Evolutionary conservation across 129 eudicot species (phyloP), one percentile per base, ranked within the genome.

Genomic region (Arctium lappa): DNA sequence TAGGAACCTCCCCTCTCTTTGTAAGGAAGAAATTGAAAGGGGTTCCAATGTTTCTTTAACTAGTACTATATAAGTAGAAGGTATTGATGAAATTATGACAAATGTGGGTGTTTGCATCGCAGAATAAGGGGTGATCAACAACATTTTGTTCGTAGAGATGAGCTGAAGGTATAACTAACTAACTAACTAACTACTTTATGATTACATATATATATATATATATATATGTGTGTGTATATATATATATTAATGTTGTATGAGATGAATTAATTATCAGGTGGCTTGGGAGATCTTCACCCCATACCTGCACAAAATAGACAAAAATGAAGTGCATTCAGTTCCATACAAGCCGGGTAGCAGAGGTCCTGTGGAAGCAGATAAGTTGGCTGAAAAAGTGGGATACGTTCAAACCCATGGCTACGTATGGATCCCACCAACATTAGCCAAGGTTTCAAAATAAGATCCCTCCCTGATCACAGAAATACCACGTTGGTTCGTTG

Each of bases 211-310:
- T 34, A 22, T 22, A 74, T 74, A 3, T 34, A 3, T 34, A 34
- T 34, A 8, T 42, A 42, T 42, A 42, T 8, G 8, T 42, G 8
- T 42, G 1, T 42, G 8, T 42, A 46, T 46, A 46, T 46, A 46
- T 10, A 40, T 40, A 40, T 40, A 40, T 40, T 4, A 40, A 1
- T 37, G 40, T 37, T 37, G 40, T 5, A 40, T 44, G 50, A 8
- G 50, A 44, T 44, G 12, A 8, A 44, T 44, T 12, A 46, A 4
- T 2, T 37, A 62, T 78, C 83, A 94, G 98, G 97, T 87, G 71
- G 98, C 98, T 3, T 94, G 98, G 98, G 93, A 94, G 93, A 94
- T 94, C 33, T 92, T 94, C 84, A 94, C 97, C 27, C 97, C 98
- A 78, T 86, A 92, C 27, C 90, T 94, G 44, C 96, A 94, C 94